Conservation (phyloP, 495 filamentous ascomycete genomes). For the Oleoguttula mirabilis region DNA sequence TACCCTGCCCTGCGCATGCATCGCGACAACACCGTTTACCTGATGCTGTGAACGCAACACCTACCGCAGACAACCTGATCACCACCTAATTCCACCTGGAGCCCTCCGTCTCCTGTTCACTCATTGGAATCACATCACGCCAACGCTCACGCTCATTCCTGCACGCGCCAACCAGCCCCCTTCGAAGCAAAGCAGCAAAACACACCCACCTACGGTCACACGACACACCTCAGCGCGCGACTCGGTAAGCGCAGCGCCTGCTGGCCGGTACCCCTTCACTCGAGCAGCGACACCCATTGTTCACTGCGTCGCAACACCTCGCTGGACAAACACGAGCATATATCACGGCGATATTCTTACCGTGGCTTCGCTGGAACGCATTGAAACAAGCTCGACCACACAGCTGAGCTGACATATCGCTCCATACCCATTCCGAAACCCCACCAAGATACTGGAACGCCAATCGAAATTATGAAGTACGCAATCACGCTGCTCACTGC, state of each 20-base stretch:
- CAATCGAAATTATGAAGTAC: no score
- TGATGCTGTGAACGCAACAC: background rate
- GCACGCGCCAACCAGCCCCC: slow-evolving; percentile 4
- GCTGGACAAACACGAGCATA: no score
- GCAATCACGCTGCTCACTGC: slow-evolving; percentile 20
- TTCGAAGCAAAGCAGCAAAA: background rate
- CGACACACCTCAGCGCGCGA: slow-evolving; percentile 3
- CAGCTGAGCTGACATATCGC: background rate
- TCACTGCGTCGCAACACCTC: no score
- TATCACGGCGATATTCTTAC: no score
- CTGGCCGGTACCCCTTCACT: no score
- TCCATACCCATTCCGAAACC: background rate
- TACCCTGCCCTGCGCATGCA: no score
- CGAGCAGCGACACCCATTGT: no score
- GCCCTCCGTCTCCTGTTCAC: slow-evolving; percentile 14
- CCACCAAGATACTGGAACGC: slow-evolving; percentile 1
- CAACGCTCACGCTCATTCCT: slow-evolving; percentile 9
- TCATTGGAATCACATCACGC: slow-evolving; percentile 8
- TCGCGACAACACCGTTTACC: background rate
- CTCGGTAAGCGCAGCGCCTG: background rate
- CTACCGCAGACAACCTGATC: slow-evolving; percentile 4
- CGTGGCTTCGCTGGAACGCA: background rate
- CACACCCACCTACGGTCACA: slow-evolving; percentile 5
- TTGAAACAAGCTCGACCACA: background rate
- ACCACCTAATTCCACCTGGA: slow-evolving; percentile 19